Evolutionary conservation across 2,329 filamentous ascomycete species (phyloP).

Genomic region (Dactylellina sp.): DNA sequence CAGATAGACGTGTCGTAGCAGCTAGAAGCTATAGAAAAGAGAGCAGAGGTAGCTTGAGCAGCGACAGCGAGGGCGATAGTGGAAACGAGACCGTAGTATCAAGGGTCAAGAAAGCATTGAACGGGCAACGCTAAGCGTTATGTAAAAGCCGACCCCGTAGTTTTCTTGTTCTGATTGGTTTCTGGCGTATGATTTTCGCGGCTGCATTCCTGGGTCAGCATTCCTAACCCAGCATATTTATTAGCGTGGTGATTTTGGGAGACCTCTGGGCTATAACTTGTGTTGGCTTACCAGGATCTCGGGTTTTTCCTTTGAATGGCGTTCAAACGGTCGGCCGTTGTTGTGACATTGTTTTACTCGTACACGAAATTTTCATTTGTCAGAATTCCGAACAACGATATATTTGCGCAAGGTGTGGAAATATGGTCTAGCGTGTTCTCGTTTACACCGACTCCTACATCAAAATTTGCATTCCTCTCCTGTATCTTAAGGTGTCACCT

Average conservation of each 20-base stretch:
- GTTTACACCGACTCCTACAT: too few relatives aligned
- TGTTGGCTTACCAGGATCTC: conserved; percentile 14
- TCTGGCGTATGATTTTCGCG: too few relatives aligned
- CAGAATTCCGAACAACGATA: neutral
- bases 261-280: neutral
- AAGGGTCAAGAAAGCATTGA: conserved; percentile 47
- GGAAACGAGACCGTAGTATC: conserved; percentile 46
- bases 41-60: conserved; percentile 51
- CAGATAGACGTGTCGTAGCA: conserved; percentile 27
- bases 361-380: conserved; percentile 6
- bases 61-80: conserved; percentile 52
- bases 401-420: neutral
- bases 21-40: conserved; percentile 50
- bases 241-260: too few relatives aligned
- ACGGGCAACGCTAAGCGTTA: conserved; percentile 26
- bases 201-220: too few relatives aligned
- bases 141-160: neutral
- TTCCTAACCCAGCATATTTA: too few relatives aligned
- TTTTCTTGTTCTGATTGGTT: neutral
- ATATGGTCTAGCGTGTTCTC: neutral
- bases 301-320: conserved; percentile 6
- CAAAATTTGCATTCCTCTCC: neutral
- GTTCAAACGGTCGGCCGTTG: conserved; percentile 40
- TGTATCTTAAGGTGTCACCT: neutral
- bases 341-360: conserved; percentile 4